Conservation (phyloP, 768 basidiomycete species). For the Trametes elegans region DNA sequence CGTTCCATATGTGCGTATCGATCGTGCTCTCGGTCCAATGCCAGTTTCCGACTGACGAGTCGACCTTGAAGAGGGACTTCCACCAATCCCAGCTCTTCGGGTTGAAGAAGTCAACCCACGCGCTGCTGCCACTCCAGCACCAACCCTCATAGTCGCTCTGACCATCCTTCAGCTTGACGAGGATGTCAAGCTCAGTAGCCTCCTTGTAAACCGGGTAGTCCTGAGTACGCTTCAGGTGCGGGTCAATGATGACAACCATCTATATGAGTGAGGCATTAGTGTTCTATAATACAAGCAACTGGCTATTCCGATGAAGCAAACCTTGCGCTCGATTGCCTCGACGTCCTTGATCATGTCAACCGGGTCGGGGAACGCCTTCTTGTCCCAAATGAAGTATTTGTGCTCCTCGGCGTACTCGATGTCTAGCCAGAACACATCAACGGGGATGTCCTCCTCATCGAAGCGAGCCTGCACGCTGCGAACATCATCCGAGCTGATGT, state of each 20-base stretch:
- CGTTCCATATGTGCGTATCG: conserved; percentile 94
- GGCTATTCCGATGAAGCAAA: conserved; percentile 35
- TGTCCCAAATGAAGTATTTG: conserved; percentile 97
- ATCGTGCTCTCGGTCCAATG: conserved; percentile 80
- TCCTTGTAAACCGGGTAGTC: conserved; percentile 82
- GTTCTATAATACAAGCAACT: neutral
- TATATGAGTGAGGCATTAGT: conserved; percentile 30
- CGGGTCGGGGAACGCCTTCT: conserved; percentile 90
- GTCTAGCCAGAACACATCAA: conserved; percentile 97
- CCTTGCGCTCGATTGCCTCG: conserved; percentile 82
- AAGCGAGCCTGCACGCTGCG: conserved; percentile 82
- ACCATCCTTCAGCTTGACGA: conserved; percentile 80
- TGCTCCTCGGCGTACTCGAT: conserved; percentile 94
- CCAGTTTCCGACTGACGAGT: conserved; percentile 56
- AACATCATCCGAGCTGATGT: conserved; percentile 86
- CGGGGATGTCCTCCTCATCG: conserved; percentile 92
- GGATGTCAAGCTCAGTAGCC: conserved; percentile 76
- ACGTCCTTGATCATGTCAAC: conserved; percentile 92
- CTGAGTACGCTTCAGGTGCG: conserved; percentile 84
- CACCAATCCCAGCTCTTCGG: conserved; percentile 89
- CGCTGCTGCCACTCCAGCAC: conserved; percentile 97
- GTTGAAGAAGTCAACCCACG: conserved; percentile 98
- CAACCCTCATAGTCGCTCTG: conserved; percentile 91
- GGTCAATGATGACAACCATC: conserved; percentile 99
- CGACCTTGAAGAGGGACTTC: conserved; percentile 75